Base-by-base conservation (phyloP, 331 rosid species). In the Pyrus hybrid region DNA sequence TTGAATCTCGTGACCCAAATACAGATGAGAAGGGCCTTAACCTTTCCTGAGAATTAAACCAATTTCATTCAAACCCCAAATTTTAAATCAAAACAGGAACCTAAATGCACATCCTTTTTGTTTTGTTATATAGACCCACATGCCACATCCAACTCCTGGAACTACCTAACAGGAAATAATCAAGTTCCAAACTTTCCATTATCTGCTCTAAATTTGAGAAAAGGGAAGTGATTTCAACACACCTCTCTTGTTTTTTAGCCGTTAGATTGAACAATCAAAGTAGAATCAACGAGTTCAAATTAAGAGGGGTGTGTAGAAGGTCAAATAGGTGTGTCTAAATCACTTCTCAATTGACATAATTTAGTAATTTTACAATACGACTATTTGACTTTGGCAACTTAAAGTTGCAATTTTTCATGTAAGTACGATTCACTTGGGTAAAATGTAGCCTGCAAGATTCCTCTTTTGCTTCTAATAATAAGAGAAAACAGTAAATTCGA, bases 21-120 rank as follows among this genome's bases (percentile, higher is more conserved):
- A 91, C 76, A 16, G 96, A 85, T 33, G 63, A 82, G 76, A 93
- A 93, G 43, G 97, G 98, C 58, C 81, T 90, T 13, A 90, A 82
- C 74, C 89, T 86, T 9, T 85, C 96, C 97, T 93, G 76, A 17
- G 29, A 58, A 76, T 18, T 29, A 68, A 32, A 74, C 37, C 76
- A 53, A 3, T 62, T 28, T 17, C 71, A n/a, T 47, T 69, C n/a
- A 28, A 66, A 58, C 17, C 73, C 61, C 13, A 45, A 21, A 22
- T 33, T 35, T 18, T 23, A 41, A 45, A 53, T 2, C 26, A 54
- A 68, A 77, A 53, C 17, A 18, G 7, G 63, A 68, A 53, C 35
- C 17, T 20, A 43, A 63, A 47, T 14, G 51, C 32, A n/a, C 67
- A 62, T 23, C 7, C 16, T 18, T 58, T 58, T 58, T n/a, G 63